phyloP scores from a whole-genome alignment of 2,329 filamentous ascomycete genomes.

The Emydomyces testavorans region DNA sequence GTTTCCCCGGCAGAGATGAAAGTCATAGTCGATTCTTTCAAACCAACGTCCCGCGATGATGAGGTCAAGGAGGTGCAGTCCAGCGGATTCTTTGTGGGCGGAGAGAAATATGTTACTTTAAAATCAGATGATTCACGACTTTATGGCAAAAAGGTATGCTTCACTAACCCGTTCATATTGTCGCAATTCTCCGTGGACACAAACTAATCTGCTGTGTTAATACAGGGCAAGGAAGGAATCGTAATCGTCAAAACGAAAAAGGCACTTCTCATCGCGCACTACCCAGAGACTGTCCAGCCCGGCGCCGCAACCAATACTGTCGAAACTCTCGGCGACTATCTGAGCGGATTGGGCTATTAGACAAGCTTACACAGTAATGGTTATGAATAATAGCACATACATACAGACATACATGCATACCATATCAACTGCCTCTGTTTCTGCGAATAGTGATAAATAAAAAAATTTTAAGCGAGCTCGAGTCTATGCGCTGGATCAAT shows the following conservation, averaged over 20 bases:
- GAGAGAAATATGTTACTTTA: constrained; percentile 67
- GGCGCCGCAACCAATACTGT: constrained; percentile 68
- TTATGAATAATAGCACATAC: constrained; percentile 3
- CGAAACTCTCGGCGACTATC: constrained; percentile 76
- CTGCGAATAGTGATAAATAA: background rate
- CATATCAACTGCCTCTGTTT: background rate
- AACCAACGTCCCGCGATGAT: constrained; percentile 37
- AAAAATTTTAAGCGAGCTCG: no score
- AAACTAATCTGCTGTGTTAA: background rate
- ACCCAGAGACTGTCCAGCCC: constrained; percentile 61
- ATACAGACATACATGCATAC: no score
- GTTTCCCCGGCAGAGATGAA: constrained; percentile 45
- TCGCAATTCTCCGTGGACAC: background rate
- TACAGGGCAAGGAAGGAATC: constrained; percentile 65
- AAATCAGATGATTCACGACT: constrained; percentile 65
- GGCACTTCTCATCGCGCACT: constrained; percentile 79
- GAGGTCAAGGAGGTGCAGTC: constrained; percentile 55
- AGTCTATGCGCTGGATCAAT: no score
- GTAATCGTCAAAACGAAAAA: constrained; percentile 76
- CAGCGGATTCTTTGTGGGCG: constrained; percentile 63
- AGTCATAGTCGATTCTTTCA: constrained; percentile 42
- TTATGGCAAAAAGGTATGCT: constrained; percentile 69
- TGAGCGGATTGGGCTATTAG: constrained; percentile 66
- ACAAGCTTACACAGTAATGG: background rate
- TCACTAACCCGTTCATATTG: background rate